Evolutionary conservation across 164 flowering plant genomes (phyloP).

Genomic region (Protea cynaroides): DNA sequence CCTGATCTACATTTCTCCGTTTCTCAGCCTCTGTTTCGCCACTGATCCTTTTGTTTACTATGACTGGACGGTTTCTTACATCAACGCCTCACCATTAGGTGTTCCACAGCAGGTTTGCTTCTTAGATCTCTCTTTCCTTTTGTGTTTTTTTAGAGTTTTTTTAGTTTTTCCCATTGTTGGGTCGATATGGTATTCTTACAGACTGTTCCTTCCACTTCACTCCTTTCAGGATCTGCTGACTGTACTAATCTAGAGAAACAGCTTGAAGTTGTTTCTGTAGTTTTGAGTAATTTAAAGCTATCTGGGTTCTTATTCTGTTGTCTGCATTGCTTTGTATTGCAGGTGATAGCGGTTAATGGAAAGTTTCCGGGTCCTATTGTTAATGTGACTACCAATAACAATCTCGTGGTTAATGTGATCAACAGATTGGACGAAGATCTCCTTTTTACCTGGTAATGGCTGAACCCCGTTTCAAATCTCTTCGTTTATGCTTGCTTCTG

Average conservation of each 20-base stretch:
- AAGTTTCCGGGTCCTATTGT: slow-evolving; percentile 86
- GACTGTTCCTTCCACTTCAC: background rate
- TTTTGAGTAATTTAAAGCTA: background rate
- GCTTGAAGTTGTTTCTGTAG: background rate
- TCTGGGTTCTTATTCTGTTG: background rate
- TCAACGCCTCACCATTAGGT: slow-evolving; percentile 69
- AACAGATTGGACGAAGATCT: slow-evolving; percentile 81
- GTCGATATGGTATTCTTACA: background rate
- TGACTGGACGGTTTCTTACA: slow-evolving; percentile 52
- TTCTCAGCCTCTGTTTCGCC: slow-evolving; percentile 31
- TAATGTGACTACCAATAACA: slow-evolving; percentile 80
- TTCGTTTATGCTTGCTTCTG: background rate
- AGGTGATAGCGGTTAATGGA: slow-evolving; percentile 88
- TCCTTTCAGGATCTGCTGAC: background rate
- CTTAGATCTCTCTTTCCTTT: slow-evolving; percentile 1
- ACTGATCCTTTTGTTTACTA: slow-evolving; percentile 47
- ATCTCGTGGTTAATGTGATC: slow-evolving; percentile 66
- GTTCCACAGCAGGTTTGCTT: slow-evolving; percentile 62
- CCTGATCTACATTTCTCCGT: slow-evolving; percentile 28
- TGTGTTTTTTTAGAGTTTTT: background rate
- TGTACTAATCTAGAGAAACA: background rate
- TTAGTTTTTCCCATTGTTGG: background rate
- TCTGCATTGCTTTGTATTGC: slow-evolving; percentile 20
- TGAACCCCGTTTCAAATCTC: background rate
- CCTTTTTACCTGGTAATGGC: slow-evolving; percentile 69